These are phyloP conservation scores for Dalechampia spathulata DNA, from an alignment of 441 rosid genomes.

Conservation along the genomic window DNA sequence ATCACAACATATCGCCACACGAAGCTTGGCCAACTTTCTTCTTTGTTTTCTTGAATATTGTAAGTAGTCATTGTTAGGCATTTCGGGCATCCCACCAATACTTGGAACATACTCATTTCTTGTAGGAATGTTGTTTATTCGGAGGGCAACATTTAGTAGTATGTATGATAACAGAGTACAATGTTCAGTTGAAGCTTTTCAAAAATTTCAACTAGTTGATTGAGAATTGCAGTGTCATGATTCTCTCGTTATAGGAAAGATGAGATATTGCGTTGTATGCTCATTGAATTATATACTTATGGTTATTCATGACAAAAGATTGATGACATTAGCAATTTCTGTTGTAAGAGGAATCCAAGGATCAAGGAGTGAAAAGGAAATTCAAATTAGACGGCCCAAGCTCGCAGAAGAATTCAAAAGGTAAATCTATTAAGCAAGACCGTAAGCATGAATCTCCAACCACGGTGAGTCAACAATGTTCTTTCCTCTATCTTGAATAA, in stretches of 20 bases:
- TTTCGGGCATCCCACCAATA: no score
- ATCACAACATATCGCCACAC: no score
- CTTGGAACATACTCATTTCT: no score
- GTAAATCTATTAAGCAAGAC: slow-evolving; percentile 2
- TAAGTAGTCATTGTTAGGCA: no score
- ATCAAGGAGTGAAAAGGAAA: slow-evolving; percentile 2
- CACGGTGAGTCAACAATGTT: slow-evolving; percentile 17
- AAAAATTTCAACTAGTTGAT: not conserved
- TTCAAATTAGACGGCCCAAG: slow-evolving; percentile 2
- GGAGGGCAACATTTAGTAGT: not conserved
- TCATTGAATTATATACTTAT: no score
- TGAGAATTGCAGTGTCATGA: not conserved
- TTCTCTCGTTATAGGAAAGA: not conserved
- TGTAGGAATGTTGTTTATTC: no score
- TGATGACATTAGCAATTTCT: not conserved
- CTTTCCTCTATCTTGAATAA: slow-evolving; percentile 7
- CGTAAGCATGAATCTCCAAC: slow-evolving; percentile 9
- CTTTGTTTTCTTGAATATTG: no score
- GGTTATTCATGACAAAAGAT: not conserved
- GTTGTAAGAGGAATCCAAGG: not conserved
- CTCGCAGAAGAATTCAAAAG: not conserved
- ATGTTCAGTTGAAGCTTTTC: no score
- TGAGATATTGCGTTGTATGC: no score
- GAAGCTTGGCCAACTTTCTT: no score
- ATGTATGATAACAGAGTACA: not conserved